Percentiles rank a stretch among this genome's conserved stretches.
These are phyloP conservation scores for Phytophthora pluvialis DNA, from an alignment of 352 stramenopile species.

Conservation along the genomic window DNA sequence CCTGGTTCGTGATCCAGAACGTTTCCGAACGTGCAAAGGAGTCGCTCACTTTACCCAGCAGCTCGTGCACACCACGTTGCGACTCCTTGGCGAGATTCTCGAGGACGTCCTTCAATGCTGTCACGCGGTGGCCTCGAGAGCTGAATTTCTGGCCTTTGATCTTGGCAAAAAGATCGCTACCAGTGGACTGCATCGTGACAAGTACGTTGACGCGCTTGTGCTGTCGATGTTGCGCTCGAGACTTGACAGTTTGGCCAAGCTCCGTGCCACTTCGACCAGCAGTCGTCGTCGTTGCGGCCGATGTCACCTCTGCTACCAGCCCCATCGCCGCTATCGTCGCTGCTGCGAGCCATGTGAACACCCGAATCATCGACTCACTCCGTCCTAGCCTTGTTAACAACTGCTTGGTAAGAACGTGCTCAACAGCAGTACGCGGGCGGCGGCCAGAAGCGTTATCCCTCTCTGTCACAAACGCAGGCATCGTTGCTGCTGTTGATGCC, in stretches of 20 bases:
- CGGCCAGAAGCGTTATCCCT: slow-evolving; percentile 23
- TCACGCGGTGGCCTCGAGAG: slow-evolving; percentile 36
- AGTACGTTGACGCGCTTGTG: slow-evolving; percentile 52
- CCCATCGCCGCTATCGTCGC: slow-evolving; percentile 8
- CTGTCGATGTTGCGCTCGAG: slow-evolving; percentile 30
- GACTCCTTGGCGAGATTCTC: slow-evolving; percentile 41
- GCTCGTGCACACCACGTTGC: slow-evolving; percentile 36
- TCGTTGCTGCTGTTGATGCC: background rate
- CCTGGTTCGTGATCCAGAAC: slow-evolving; percentile 73
- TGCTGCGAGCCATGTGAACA: slow-evolving; percentile 21
- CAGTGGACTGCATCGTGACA: slow-evolving; percentile 54
- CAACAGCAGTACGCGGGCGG: slow-evolving; percentile 6
- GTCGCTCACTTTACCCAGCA: slow-evolving; percentile 32
- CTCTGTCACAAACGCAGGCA: background rate
- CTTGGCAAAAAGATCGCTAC: slow-evolving; percentile 34
- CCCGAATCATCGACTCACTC: slow-evolving; percentile 19
- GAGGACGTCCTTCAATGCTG: slow-evolving; percentile 44
- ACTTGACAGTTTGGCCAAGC: slow-evolving; percentile 17
- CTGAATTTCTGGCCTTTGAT: slow-evolving; percentile 47
- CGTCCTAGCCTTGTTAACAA: background rate
- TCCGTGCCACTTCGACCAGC: slow-evolving; percentile 4
- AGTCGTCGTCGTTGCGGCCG: slow-evolving; percentile 12
- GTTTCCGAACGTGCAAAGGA: slow-evolving; percentile 40
- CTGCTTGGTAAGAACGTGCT: background rate
- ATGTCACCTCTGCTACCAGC: slow-evolving; percentile 6